Percentiles rank a stretch among this genome's conserved stretches.
Conservation (phyloP, 2,329 filamentous ascomycete species). For the Colletotrichum acutatum region DNA sequence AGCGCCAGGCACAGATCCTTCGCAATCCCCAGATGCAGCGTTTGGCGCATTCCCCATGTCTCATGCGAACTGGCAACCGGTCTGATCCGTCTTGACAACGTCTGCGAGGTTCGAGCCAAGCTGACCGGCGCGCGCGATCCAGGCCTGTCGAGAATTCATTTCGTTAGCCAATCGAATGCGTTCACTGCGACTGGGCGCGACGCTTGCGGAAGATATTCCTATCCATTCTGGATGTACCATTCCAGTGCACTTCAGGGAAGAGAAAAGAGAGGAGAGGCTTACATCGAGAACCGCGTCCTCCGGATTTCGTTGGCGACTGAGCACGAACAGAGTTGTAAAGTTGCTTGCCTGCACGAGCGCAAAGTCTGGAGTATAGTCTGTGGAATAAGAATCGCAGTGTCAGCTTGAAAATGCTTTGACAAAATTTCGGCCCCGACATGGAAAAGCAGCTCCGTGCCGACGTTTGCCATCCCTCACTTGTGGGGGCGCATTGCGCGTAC, state of each 20-base stretch:
- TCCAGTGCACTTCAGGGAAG: not conserved
- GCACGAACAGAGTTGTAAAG: slow-evolving; percentile 46
- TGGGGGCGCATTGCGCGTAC: slow-evolving; percentile 22
- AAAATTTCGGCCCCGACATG: no score
- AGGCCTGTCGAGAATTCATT: slow-evolving; percentile 31
- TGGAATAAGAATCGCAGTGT: no score
- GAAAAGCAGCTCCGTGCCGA: no score
- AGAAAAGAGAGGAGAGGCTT: slow-evolving; percentile 22
- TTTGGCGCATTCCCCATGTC: not conserved
- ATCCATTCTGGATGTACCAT: no score
- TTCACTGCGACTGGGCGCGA: not conserved
- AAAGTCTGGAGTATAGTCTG: slow-evolving; percentile 45
- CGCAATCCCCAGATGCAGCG: not conserved
- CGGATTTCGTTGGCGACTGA: slow-evolving; percentile 44
- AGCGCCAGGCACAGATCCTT: slow-evolving; percentile 27
- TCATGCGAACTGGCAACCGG: slow-evolving; percentile 39
- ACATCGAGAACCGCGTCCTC: slow-evolving; percentile 43
- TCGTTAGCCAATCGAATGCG: not conserved
- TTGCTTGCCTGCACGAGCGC: slow-evolving; percentile 47
- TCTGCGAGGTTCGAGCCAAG: slow-evolving; percentile 40
- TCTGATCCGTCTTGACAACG: slow-evolving; percentile 43
- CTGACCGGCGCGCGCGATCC: slow-evolving; percentile 41
- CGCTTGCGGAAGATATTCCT: not conserved
- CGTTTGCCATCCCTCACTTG: not conserved
- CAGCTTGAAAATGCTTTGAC: not conserved